Evolutionary conservation across 2,329 filamentous ascomycete species (phyloP).

Genomic region (Neopestalotiopsis clavispora): DNA sequence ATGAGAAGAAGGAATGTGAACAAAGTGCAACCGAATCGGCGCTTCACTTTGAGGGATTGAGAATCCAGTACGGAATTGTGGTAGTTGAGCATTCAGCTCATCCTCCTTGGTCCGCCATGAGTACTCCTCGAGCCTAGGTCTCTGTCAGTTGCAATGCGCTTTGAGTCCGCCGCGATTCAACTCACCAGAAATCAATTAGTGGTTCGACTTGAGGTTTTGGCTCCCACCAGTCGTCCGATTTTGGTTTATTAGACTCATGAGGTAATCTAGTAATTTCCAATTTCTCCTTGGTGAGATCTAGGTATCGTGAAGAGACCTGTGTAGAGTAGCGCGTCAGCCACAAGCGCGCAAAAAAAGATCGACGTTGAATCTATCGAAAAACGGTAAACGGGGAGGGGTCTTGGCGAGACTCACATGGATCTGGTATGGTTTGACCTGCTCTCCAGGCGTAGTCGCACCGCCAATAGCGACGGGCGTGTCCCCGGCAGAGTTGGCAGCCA

Average conservation of each 20-base stretch:
- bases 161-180: slow-evolving; percentile 14
- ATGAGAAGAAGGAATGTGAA: slow-evolving; percentile 62
- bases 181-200: slow-evolving; percentile 68
- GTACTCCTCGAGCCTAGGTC: slow-evolving; percentile 67
- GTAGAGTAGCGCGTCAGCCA: slow-evolving; percentile 32
- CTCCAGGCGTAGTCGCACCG: slow-evolving; percentile 16
- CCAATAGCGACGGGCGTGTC: slow-evolving; percentile 20
- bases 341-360: slow-evolving; percentile 19
- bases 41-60: slow-evolving; percentile 42
- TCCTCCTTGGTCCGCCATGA: slow-evolving; percentile 67
- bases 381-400: background rate
- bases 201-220: slow-evolving; percentile 67
- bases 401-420: slow-evolving; percentile 55
- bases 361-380: slow-evolving; percentile 5
- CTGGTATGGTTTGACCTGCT: slow-evolving; percentile 59
- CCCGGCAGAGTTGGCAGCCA: slow-evolving; percentile 31
- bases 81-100: slow-evolving; percentile 60
- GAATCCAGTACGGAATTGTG: slow-evolving; percentile 67
- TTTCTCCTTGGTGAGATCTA: slow-evolving; percentile 70
- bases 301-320: slow-evolving; percentile 69
- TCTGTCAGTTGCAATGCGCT: background rate
- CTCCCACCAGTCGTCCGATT: slow-evolving; percentile 59
- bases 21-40: slow-evolving; percentile 65
- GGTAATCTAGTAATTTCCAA: slow-evolving; percentile 70
- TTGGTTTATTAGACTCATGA: slow-evolving; percentile 56